phyloP scores from a whole-genome alignment of 2,329 filamentous ascomycete genomes.

The Knoxdaviesia capensis region DNA sequence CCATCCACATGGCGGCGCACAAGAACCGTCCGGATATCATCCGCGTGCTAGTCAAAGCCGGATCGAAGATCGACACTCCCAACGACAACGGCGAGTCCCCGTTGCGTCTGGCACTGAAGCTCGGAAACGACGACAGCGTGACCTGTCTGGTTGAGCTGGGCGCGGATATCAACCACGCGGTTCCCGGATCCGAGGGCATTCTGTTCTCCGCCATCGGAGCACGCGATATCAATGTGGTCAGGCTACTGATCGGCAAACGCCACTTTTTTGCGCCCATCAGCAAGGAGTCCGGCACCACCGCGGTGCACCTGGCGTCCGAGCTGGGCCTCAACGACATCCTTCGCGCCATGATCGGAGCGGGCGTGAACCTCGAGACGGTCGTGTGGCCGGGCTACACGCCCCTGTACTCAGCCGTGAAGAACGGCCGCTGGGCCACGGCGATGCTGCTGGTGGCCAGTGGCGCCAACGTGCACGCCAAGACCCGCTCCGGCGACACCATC shows the following conservation, averaged over 20 bases:
- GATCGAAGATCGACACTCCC: conserved; percentile 6
- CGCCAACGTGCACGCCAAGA: conserved; percentile 6
- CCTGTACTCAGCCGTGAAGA: conserved; percentile 10
- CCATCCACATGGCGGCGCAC: conserved; percentile 9
- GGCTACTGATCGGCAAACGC: conserved; percentile 6
- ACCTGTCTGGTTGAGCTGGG: conserved; percentile 7
- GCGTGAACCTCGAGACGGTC: conserved; percentile 7
- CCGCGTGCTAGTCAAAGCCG: conserved; percentile 7
- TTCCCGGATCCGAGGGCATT: conserved; percentile 3
- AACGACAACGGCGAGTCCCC: conserved; percentile 9
- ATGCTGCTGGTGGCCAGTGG: conserved; percentile 9
- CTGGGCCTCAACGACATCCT: conserved; percentile 9
- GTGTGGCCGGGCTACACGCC: conserved; percentile 9
- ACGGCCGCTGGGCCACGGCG: conserved; percentile 8
- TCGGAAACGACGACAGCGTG: conserved; percentile 7
- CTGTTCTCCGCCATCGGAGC: conserved; percentile 6
- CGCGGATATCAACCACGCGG: conserved; percentile 6
- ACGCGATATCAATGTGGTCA: conserved; percentile 5
- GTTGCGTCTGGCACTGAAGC: conserved; percentile 7
- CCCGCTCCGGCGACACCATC: conserved; percentile 6
- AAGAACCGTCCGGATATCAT: conserved; percentile 7
- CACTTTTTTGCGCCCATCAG: conserved; percentile 3
- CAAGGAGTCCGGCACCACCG: conserved; percentile 8
- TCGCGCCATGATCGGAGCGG: conserved; percentile 8
- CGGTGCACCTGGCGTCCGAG: conserved; percentile 11